Conservation (phyloP, 768 basidiomycete genomes). For the Phlebiopsis flavidoalba region DNA sequence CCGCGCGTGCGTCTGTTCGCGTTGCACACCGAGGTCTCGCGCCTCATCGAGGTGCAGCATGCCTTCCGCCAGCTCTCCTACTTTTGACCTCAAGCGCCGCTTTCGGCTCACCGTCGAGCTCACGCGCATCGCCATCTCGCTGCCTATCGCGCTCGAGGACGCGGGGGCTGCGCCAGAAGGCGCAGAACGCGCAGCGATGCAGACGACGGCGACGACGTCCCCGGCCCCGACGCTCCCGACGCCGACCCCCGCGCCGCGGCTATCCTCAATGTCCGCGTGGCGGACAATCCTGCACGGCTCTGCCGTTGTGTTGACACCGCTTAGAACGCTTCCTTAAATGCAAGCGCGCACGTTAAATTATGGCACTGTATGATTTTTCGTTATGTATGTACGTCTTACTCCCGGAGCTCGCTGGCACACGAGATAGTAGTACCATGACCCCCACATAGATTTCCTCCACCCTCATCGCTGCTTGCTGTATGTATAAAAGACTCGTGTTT, state of each 20-base stretch:
- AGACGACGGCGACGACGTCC: background rate
- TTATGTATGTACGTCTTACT: background rate
- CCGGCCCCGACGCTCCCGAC: background rate
- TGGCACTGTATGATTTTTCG: background rate
- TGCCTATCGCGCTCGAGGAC: slow-evolving; percentile 70
- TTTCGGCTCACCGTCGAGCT: slow-evolving; percentile 73
- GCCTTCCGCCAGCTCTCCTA: slow-evolving; percentile 72
- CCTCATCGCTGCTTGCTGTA: background rate
- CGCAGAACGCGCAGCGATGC: slow-evolving; percentile 16
- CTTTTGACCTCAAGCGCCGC: slow-evolving; percentile 70
- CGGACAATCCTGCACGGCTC: slow-evolving; percentile 56
- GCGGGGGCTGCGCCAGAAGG: slow-evolving; percentile 50
- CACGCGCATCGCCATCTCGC: slow-evolving; percentile 67
- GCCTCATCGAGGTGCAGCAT: slow-evolving; percentile 78
- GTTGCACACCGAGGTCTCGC: slow-evolving; percentile 65
- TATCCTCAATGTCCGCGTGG: slow-evolving; percentile 55
- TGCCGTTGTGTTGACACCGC: slow-evolving; percentile 55
- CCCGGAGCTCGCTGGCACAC: no score
- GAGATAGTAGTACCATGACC: background rate
- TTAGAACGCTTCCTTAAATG: slow-evolving; percentile 51
- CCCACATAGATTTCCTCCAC: background rate
- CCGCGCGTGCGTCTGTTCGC: slow-evolving; percentile 65
- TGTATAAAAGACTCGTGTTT: background rate
- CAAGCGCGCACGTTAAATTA: background rate
- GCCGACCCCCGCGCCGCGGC: slow-evolving; percentile 1